phyloP scores from a whole-genome alignment of 768 basidiomycete species.

The Pholiota conissans region DNA sequence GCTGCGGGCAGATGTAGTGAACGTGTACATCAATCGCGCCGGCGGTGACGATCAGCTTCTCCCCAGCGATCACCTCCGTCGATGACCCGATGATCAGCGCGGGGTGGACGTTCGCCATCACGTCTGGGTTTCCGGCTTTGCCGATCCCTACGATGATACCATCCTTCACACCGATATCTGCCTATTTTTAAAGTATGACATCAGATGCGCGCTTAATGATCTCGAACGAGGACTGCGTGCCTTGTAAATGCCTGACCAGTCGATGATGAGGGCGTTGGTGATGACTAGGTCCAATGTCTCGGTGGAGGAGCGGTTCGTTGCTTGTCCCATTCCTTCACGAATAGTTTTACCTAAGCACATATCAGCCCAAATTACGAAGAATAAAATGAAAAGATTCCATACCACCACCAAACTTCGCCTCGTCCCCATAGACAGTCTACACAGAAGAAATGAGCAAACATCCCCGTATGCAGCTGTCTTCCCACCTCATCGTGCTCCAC shows the following conservation, averaged over 20 bases:
- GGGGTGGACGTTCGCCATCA: conserved; percentile 78
- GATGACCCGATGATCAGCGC: conserved; percentile 82
- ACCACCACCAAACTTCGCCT: conserved; percentile 98
- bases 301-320: conserved; percentile 62
- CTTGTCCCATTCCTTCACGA: conserved; percentile 97
- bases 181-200: conserved; percentile 42
- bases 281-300: conserved; percentile 90
- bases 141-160: conserved; percentile 86
- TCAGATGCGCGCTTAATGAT: not conserved
- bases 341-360: conserved; percentile 77
- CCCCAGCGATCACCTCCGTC: conserved; percentile 95
- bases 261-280: conserved; percentile 91
- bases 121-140: conserved; percentile 97
- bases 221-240: conserved; percentile 31
- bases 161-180: conserved; percentile 89
- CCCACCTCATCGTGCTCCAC: conserved; percentile 82
- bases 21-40: conserved; percentile 92
- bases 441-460: not conserved
- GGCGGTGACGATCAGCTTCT: conserved; percentile 91
- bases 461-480: not conserved
- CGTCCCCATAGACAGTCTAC: conserved; percentile 89
- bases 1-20: conserved; percentile 95
- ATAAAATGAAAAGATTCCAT: conserved; percentile 11
- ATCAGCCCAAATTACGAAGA: conserved; percentile 12
- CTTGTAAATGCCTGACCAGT: conserved; percentile 97